A percentile compares a stretch with the other conserved stretches of the same genome.
Conservation (phyloP, 1,139 yeast species). For the Blastobotrys ciferrii region DNA sequence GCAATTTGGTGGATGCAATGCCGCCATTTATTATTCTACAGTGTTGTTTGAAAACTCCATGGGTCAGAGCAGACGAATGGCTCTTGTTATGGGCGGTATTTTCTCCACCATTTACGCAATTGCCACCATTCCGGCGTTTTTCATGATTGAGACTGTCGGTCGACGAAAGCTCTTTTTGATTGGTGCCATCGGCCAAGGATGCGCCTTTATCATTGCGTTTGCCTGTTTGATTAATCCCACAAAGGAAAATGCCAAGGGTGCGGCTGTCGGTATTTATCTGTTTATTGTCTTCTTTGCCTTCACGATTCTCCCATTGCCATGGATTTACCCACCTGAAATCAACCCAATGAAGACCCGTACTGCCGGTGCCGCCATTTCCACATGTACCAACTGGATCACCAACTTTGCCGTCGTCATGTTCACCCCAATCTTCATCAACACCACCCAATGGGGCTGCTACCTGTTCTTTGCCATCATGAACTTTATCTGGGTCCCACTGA, state of each 20-base stretch:
- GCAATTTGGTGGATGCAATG: conserved; percentile 72
- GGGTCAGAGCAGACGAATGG: conserved; percentile 50
- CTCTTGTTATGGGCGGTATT: conserved; percentile 57
- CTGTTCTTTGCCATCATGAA: conserved; percentile 45
- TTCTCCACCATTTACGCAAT: conserved; percentile 55
- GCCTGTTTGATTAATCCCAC: conserved; percentile 50
- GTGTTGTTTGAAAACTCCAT: conserved; percentile 47
- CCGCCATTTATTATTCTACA: conserved; percentile 47
- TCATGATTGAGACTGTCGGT: conserved; percentile 57
- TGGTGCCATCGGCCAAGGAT: conserved; percentile 45
- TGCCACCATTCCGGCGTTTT: conserved; percentile 48
- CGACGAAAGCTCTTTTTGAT: conserved; percentile 58
- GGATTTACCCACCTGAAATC: conserved; percentile 38
- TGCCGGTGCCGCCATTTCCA: conserved; percentile 50
- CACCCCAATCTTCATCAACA: conserved; percentile 50
- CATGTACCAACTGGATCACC: conserved; percentile 54
- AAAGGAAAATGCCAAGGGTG: conserved; percentile 39
- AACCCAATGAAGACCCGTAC: conserved; percentile 59
- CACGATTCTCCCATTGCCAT: conserved; percentile 53
- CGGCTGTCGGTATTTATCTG: conserved; percentile 55
- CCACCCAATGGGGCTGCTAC: conserved; percentile 48
- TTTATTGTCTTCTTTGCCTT: conserved; percentile 56
- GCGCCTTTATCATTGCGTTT: conserved; percentile 72
- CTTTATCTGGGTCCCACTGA: conserved; percentile 63
- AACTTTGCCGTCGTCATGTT: conserved; percentile 55